phyloP scores from a whole-genome alignment of 2,329 filamentous ascomycete genomes.

The Paramyrothecium sp. region DNA sequence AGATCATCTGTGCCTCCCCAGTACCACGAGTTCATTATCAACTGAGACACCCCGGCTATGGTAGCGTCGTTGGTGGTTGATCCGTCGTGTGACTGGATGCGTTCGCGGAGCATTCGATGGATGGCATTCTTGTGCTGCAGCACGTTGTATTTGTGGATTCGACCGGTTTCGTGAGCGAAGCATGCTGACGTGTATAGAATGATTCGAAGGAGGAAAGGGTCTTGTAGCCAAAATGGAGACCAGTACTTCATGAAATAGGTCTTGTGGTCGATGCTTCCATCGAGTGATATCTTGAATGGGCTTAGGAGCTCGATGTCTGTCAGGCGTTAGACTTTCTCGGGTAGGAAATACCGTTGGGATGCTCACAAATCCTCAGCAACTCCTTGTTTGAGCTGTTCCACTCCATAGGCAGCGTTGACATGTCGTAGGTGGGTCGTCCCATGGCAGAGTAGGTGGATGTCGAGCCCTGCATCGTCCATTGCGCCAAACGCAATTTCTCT shows the following conservation, averaged over 20 bases:
- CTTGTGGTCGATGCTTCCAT: conserved; percentile 42
- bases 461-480: neutral
- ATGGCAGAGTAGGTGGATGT: conserved; percentile 10
- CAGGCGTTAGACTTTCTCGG: neutral
- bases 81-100: conserved; percentile 32
- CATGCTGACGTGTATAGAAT: conserved; percentile 50
- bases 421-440: conserved; percentile 29
- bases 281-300: conserved; percentile 49
- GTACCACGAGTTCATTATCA: conserved; percentile 53
- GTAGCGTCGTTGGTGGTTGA: conserved; percentile 41
- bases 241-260: conserved; percentile 47
- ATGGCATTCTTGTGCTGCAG: conserved; percentile 41
- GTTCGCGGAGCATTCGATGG: conserved; percentile 45
- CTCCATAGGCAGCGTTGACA: conserved; percentile 38
- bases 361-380: conserved; percentile 45
- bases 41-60: conserved; percentile 46
- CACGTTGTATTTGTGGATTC: conserved; percentile 40
- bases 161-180: conserved; percentile 48
- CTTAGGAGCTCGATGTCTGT: conserved; percentile 48
- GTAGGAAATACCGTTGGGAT: neutral
- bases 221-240: conserved; percentile 46
- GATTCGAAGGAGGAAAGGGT: conserved; percentile 47
- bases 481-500: neutral
- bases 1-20: conserved; percentile 47
- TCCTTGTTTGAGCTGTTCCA: conserved; percentile 43